phyloP scores from a whole-genome alignment of 139 green algal genomes.

The Cymbomonas tetramitiformis region DNA sequence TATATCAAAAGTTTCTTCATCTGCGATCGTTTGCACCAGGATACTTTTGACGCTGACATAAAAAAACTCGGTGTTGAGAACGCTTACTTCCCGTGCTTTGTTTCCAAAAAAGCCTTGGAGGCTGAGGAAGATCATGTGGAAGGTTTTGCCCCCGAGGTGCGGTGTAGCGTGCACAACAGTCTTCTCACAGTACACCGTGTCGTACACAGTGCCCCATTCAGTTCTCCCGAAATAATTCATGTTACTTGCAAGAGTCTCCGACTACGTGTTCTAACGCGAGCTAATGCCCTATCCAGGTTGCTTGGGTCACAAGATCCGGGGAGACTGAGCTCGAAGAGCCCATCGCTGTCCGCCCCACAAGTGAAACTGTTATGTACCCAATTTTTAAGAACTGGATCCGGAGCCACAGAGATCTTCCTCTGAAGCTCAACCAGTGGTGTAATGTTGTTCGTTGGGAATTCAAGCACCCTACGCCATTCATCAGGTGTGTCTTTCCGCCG shows the following conservation, averaged over 20 bases:
- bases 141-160: conserved; percentile 69
- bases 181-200: too few species aligned
- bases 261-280: background rate
- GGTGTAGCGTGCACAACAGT: too few species aligned
- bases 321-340: conserved; percentile 77
- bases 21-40: too few species aligned
- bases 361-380: conserved; percentile 95
- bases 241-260: background rate
- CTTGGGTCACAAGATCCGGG: conserved; percentile 85
- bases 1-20: too few species aligned
- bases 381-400: conserved; percentile 91
- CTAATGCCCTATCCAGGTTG: conserved; percentile 31
- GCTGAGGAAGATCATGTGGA: conserved; percentile 97
- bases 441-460: conserved; percentile 99
- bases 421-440: conserved; percentile 95
- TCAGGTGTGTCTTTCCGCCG: too few species aligned
- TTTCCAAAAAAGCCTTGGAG: conserved; percentile 83
- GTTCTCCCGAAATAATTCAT: conserved; percentile 1
- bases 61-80: conserved; percentile 90
- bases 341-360: conserved; percentile 91
- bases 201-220: conserved; percentile 2
- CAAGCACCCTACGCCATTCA: conserved; percentile 98
- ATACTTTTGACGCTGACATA: conserved; percentile 81
- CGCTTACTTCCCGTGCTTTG: conserved; percentile 96
- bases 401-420: conserved; percentile 84